Percentiles rank a stretch among this genome's conserved stretches.
phyloP scores from a whole-genome alignment of 1,139 yeast genomes.

The Candida sojae region DNA sequence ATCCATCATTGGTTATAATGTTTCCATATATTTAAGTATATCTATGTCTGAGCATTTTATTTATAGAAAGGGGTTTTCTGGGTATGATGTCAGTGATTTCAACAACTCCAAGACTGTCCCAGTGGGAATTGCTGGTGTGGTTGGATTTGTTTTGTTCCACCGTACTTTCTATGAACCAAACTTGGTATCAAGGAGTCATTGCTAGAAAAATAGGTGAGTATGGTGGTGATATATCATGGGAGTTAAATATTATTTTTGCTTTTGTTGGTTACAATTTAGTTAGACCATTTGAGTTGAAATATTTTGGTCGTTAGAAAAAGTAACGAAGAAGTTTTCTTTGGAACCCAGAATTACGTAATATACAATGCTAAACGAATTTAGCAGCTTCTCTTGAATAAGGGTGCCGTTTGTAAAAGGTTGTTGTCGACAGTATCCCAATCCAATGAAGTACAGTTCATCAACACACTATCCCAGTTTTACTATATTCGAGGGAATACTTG shows the following conservation, averaged over 20 bases:
- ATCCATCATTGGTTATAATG: conserved; percentile 31
- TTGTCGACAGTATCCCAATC: no score
- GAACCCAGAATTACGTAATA: no score
- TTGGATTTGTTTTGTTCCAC: conserved; percentile 28
- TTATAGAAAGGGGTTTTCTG: conserved; percentile 24
- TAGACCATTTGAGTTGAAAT: conserved; percentile 30
- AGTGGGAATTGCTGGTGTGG: conserved; percentile 28
- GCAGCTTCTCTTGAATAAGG: no score
- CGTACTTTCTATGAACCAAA: conserved; percentile 29
- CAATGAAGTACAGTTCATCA: no score
- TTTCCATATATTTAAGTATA: conserved; percentile 30
- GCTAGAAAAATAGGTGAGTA: conserved; percentile 19
- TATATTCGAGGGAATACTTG: no score
- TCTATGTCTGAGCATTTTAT: conserved; percentile 29
- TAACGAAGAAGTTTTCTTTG: no score
- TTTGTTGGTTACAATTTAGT: conserved; percentile 25
- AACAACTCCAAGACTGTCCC: conserved; percentile 23
- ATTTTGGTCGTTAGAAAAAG: conserved; percentile 17
- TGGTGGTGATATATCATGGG: conserved; percentile 33
- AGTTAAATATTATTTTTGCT: conserved; percentile 25
- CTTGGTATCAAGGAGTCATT: conserved; percentile 32
- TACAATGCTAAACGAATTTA: no score
- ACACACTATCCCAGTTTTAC: no score
- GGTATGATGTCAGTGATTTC: conserved; percentile 26
- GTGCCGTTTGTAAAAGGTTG: no score